Conservation (phyloP, 306 rosid species). For the Vachellia pachyceras region DNA sequence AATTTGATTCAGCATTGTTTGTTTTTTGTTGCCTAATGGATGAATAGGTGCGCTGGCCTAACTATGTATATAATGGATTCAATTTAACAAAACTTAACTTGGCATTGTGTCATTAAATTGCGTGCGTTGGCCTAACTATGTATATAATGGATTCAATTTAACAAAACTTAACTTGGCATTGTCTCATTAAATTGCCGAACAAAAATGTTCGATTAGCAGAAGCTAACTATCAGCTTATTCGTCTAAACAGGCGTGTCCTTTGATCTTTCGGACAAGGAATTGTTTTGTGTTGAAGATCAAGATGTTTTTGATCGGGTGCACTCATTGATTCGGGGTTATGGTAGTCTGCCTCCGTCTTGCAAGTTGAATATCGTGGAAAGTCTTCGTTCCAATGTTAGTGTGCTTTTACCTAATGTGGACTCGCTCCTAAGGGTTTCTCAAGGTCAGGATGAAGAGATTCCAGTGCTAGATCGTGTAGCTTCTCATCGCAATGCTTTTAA, state of each 20-base stretch:
- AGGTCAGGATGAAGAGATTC: constrained; percentile 49
- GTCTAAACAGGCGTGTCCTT: constrained; percentile 67
- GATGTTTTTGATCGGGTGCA: constrained; percentile 83
- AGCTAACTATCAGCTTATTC: background rate
- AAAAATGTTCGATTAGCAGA: background rate
- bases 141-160: background rate
- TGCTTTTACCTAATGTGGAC: constrained; percentile 91
- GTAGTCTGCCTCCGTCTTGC: constrained; percentile 59
- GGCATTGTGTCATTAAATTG: background rate
- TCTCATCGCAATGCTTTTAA: constrained; percentile 89
- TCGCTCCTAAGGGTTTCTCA: constrained; percentile 69
- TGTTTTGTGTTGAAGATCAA: constrained; percentile 81
- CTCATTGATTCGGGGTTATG: constrained; percentile 63
- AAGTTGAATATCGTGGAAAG: constrained; percentile 78
- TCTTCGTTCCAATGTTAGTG: constrained; percentile 87
- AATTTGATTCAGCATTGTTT: background rate
- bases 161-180: background rate
- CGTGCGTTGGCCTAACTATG: background rate
- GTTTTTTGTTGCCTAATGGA: background rate
- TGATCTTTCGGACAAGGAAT: constrained; percentile 88
- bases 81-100: background rate
- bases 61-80: background rate
- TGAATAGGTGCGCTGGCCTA: background rate
- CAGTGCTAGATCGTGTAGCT: constrained; percentile 59
- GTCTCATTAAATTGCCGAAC: background rate